phyloP scores from a whole-genome alignment of 305 asterid species.

The Fraxinus dipetala region DNA sequence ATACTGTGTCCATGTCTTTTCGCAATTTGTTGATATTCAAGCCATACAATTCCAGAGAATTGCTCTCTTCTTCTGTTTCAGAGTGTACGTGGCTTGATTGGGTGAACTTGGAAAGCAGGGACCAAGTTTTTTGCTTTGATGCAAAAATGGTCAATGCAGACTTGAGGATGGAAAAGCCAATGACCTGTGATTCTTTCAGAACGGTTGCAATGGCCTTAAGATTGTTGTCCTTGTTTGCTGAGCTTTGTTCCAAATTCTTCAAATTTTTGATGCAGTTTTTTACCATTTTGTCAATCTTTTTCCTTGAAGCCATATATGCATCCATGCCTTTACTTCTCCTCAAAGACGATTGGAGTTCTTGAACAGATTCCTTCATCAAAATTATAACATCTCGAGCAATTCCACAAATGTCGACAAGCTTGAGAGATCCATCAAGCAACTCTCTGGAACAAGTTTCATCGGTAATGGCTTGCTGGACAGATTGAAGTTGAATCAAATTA shows the following conservation, averaged over 20 bases:
- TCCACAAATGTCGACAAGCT: slow-evolving; percentile 26
- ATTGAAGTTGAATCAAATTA: slow-evolving; percentile 22
- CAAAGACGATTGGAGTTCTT: slow-evolving; percentile 30
- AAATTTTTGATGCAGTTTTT: slow-evolving; percentile 24
- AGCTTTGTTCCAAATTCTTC: slow-evolving; percentile 19
- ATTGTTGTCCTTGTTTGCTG: slow-evolving; percentile 3
- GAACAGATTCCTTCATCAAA: slow-evolving; percentile 23
- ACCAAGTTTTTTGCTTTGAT: slow-evolving; percentile 29
- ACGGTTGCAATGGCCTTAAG: neutral
- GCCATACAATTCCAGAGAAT: slow-evolving; percentile 6
- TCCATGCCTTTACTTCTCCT: slow-evolving; percentile 21
- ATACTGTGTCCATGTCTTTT: neutral
- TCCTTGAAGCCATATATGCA: slow-evolving; percentile 21
- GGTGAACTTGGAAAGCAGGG: slow-evolving; percentile 24
- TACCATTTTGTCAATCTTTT: slow-evolving; percentile 23
- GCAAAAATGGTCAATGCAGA: slow-evolving; percentile 9
- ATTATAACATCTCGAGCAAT: slow-evolving; percentile 19
- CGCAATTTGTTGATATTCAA: slow-evolving; percentile 11
- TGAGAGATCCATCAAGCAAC: slow-evolving; percentile 29
- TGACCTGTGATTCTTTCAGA: slow-evolving; percentile 27
- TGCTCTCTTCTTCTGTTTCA: slow-evolving; percentile 10
- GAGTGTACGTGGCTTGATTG: slow-evolving; percentile 8
- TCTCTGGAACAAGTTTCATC: neutral
- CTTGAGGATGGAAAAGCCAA: slow-evolving; percentile 16
- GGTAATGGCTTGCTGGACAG: slow-evolving; percentile 19